Conservation (phyloP, 2,329 filamentous ascomycete genomes). For the Ophiostoma montium region DNA sequence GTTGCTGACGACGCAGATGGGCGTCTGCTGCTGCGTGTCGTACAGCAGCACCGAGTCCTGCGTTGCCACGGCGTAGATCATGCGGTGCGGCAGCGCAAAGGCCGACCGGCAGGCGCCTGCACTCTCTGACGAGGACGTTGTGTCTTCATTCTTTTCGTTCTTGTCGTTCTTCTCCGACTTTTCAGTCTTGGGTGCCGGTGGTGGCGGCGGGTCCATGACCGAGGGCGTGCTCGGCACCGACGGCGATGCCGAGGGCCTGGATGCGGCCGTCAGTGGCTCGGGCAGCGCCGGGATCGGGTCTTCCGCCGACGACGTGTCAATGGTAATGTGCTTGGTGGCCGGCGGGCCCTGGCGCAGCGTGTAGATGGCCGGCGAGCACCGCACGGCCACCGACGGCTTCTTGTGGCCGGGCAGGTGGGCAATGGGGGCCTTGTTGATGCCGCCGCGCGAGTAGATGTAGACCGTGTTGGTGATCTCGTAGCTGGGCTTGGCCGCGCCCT, state of each 20-base stretch:
- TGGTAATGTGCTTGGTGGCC: constrained; percentile 75
- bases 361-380: constrained; percentile 85
- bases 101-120: constrained; percentile 53
- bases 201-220: constrained; percentile 17
- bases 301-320: constrained; percentile 81
- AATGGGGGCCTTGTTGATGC: constrained; percentile 91
- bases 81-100: constrained; percentile 79
- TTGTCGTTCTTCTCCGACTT: too few relatives aligned
- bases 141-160: too few relatives aligned
- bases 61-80: constrained; percentile 93
- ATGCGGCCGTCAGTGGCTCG: constrained; percentile 48
- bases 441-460: constrained; percentile 92
- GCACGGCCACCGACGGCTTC: constrained; percentile 91
- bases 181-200: constrained; percentile 20
- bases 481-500: constrained; percentile 49
- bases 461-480: constrained; percentile 94
- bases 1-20: constrained; percentile 89
- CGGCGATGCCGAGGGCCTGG: constrained; percentile 12
- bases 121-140: too few relatives aligned
- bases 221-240: constrained; percentile 29
- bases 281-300: constrained; percentile 73
- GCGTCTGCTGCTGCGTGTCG: constrained; percentile 91
- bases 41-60: constrained; percentile 92
- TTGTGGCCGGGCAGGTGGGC: constrained; percentile 94
- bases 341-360: constrained; percentile 58